Evolutionary conservation across 2,329 filamentous ascomycete genomes (phyloP).

Genomic region (Microdochium paspali): DNA sequence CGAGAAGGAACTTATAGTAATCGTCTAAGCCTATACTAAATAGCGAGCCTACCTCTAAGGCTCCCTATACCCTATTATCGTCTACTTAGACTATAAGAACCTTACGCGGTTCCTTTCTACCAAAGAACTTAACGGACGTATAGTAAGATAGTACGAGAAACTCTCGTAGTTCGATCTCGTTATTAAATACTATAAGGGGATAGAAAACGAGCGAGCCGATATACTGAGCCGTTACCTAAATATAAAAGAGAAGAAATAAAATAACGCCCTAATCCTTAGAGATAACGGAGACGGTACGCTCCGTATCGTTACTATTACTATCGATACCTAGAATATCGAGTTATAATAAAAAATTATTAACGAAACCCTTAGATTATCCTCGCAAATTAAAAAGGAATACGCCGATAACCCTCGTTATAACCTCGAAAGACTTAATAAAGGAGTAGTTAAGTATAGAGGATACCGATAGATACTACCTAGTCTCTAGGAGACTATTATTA

Average conservation of each 20-base stretch:
- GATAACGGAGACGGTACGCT: too few species aligned
- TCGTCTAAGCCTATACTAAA: slow-evolving; percentile 15
- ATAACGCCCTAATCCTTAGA: too few species aligned
- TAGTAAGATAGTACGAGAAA: too few species aligned
- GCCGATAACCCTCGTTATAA: neutral
- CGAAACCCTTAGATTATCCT: neutral
- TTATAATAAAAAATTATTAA: neutral
- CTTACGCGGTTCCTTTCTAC: slow-evolving; percentile 14
- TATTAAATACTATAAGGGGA: too few species aligned
- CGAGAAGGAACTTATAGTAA: slow-evolving; percentile 23
- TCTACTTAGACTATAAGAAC: slow-evolving; percentile 12
- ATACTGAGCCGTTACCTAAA: too few species aligned
- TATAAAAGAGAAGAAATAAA: too few species aligned
- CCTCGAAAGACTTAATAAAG: neutral
- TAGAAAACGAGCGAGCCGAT: too few species aligned
- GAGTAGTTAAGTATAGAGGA: neutral
- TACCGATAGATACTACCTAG: neutral
- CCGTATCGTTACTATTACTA: too few species aligned
- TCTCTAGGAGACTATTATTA: too few species aligned
- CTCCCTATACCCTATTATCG: slow-evolving; percentile 3
- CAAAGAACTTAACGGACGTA: slow-evolving; percentile 7
- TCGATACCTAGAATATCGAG: neutral
- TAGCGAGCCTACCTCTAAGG: slow-evolving; percentile 12
- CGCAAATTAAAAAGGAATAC: neutral
- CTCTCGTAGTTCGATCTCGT: too few species aligned